These are phyloP conservation scores for Przewalskia tangutica DNA, from an alignment of 257 asterid species.

Conservation along the genomic window DNA sequence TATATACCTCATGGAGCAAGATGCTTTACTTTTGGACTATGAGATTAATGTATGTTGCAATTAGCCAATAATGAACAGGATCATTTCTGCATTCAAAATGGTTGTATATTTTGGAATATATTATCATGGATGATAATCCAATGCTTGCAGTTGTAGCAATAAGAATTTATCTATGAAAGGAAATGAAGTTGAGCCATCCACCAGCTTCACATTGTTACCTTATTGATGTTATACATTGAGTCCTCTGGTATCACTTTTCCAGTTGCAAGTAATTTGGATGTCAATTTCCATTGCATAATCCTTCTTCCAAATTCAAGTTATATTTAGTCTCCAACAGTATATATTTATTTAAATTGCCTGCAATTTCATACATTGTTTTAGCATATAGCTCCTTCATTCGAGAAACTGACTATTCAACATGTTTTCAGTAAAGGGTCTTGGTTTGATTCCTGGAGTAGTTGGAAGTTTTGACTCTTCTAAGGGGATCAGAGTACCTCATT, in stretches of 20 bases:
- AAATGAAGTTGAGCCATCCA: background rate
- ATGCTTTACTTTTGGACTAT: background rate
- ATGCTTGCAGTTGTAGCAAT: background rate
- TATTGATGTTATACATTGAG: background rate
- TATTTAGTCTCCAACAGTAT: background rate
- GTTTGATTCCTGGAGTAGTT: conserved; percentile 87
- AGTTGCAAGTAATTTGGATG: background rate
- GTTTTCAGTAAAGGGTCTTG: conserved; percentile 84
- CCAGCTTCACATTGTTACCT: background rate
- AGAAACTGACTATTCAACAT: conserved; percentile 4
- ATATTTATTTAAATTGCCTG: background rate
- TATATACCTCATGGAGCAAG: background rate
- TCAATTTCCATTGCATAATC: background rate
- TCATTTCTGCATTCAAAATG: background rate
- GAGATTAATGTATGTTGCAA: background rate
- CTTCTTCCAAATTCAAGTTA: background rate
- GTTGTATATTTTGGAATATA: background rate
- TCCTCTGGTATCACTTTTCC: background rate
- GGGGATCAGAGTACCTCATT: conserved; percentile 84
- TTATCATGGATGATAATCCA: background rate
- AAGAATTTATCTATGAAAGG: background rate
- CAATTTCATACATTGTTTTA: background rate
- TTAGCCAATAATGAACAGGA: background rate
- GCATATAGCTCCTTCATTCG: background rate
- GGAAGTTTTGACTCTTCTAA: conserved; percentile 86